phyloP scores from a whole-genome alignment of 1,284 basidiomycete species.

The Ceratorhiza oryzae-sativae region DNA sequence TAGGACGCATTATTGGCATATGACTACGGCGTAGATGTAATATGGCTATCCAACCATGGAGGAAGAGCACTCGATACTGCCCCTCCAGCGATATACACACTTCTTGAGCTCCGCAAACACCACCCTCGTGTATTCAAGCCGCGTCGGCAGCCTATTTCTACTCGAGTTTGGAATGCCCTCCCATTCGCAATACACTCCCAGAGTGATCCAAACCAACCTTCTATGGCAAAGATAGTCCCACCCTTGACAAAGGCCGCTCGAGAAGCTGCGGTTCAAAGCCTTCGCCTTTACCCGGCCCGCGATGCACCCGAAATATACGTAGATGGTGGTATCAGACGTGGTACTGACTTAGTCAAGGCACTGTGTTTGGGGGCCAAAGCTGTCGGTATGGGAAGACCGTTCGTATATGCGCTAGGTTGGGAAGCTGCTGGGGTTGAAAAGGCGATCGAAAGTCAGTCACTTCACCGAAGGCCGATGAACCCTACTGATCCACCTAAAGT shows the following conservation, averaged over 20 bases:
- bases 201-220: conserved; percentile 43
- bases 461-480: neutral
- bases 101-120: conserved; percentile 52
- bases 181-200: neutral
- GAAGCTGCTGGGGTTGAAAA: conserved; percentile 53
- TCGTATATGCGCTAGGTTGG: conserved; percentile 52
- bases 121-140: conserved; percentile 51
- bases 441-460: conserved; percentile 54
- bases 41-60: conserved; percentile 55
- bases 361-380: conserved; percentile 57
- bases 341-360: conserved; percentile 57
- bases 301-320: conserved; percentile 47
- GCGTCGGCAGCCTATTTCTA: conserved; percentile 44
- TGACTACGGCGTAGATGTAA: conserved; percentile 52
- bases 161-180: conserved; percentile 5
- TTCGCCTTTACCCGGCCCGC: conserved; percentile 18
- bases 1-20: conserved; percentile 52
- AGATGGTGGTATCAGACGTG: conserved; percentile 56
- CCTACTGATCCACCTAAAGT: conserved; percentile 46
- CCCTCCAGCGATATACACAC: conserved; percentile 53
- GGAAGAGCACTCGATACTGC: conserved; percentile 45
- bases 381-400: conserved; percentile 54
- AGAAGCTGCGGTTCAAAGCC: conserved; percentile 11
- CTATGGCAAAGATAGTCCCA: conserved; percentile 18
- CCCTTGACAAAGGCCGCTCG: conserved; percentile 19